These are phyloP conservation scores for Metschnikowia gelsemii DNA, from an alignment of 805 yeast genomes.

Conservation along the genomic window DNA sequence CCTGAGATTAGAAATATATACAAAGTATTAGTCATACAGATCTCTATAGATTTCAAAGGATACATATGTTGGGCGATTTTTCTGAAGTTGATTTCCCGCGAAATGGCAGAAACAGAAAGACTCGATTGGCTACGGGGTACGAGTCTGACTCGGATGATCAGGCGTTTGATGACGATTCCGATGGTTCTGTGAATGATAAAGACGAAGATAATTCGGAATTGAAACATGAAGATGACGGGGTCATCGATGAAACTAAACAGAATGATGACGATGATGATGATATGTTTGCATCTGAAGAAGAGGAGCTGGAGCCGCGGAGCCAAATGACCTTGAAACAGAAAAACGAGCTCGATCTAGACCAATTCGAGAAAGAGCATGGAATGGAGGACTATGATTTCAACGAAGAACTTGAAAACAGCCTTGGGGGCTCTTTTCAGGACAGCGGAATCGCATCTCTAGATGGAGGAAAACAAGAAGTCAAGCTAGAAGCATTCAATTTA, in stretches of 20 bases:
- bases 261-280: conserved; percentile 35
- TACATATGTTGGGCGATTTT: background rate
- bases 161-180: conserved; percentile 11
- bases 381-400: conserved; percentile 23
- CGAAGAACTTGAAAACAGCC: background rate
- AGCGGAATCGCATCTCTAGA: conserved; percentile 7
- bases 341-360: conserved; percentile 16
- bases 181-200: conserved; percentile 13
- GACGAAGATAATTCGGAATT: conserved; percentile 7
- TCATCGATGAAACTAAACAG: too few relatives aligned
- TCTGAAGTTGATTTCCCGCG: background rate
- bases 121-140: conserved; percentile 15
- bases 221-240: background rate
- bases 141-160: conserved; percentile 21
- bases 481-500: conserved; percentile 61
- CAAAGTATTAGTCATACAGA: too few relatives aligned
- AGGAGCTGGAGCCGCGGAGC: conserved; percentile 7
- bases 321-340: background rate
- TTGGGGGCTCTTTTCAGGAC: background rate
- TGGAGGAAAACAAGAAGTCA: conserved; percentile 2
- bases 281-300: conserved; percentile 38
- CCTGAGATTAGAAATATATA: too few relatives aligned
- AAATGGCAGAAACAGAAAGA: background rate
- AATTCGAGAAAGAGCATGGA: conserved; percentile 30
- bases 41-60: background rate